phyloP scores from a whole-genome alignment of 176 grass and related monocot genomes.

The Oryza brachyantha region DNA sequence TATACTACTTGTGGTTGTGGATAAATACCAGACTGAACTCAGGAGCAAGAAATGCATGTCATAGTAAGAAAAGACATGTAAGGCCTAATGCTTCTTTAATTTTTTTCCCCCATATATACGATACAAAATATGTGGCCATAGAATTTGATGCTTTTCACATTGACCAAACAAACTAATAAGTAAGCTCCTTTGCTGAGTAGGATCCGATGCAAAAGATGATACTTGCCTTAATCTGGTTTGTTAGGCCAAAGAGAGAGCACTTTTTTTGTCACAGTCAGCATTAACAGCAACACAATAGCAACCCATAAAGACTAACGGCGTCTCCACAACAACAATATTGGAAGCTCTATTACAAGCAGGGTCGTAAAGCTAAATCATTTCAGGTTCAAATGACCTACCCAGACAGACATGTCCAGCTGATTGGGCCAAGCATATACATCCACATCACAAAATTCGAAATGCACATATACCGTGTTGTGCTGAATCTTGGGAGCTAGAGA shows the following conservation, averaged over 20 bases:
- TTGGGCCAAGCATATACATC: background rate
- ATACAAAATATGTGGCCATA: background rate
- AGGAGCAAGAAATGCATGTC: background rate
- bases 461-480: background rate
- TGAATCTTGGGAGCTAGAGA: background rate
- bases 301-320: conserved; percentile 1
- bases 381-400: conserved; percentile 7
- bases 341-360: background rate
- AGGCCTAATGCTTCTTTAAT: background rate
- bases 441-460: background rate
- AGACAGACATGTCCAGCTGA: background rate
- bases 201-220: conserved; percentile 40
- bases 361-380: conserved; percentile 23
- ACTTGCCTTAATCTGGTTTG: conserved; percentile 29
- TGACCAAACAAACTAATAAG: conserved; percentile 14
- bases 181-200: conserved; percentile 35
- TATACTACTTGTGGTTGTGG: background rate
- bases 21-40: background rate
- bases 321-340: conserved; percentile 19
- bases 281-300: conserved; percentile 23
- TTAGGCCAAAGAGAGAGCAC: conserved; percentile 32
- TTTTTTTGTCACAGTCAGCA: conserved; percentile 19
- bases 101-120: background rate
- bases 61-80: background rate
- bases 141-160: background rate